Base-by-base conservation (phyloP, 305 asterid species). In the Solanum chacoense region DNA sequence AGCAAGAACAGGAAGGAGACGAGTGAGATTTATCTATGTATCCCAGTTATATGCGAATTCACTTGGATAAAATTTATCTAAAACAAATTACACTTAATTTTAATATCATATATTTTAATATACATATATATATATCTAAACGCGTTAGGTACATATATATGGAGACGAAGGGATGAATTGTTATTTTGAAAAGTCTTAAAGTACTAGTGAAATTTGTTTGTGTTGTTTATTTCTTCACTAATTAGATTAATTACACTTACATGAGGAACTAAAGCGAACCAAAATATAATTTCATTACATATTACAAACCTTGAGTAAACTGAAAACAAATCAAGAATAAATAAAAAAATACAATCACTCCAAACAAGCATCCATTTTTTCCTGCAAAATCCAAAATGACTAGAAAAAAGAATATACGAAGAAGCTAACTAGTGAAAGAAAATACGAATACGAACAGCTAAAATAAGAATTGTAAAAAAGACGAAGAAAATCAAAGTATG, bases 401-500 rank as follows among this genome's bases (percentile, higher is more conserved):
- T 26, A 80, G 85, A 18, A 28, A 38, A 24, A 24, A 13, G 37
- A 28, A 81, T 26, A 28, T 3, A 29, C 22, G 2, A 81, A 29
- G 35, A 81, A 29, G 22, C 7, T 8, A 16, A 31, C 9, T 81
- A 81, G 20, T 81, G 72, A 86, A 86, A 85, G 79, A 4, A 91
- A 67, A 94, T 92, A 6, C 87, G 94, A 87, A 92, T 26, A 8
- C 88, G 93, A 7, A 94, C 26, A 8, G 94, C 95, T 94, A 93
- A 90, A 72, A 92, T 88, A n/a, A 94, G 93, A 80, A 94, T 92
- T 74, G 96, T 91, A 73, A 89, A 94, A 71, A 87, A 42, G 3
- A 73, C 93, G 31, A 94, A 94, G 79, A 90, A 93, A 35, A 93
- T 90, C 12, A 92, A 4, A 4, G 96, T 94, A 91, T 94, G 96